Evolutionary conservation across 805 yeast species (phyloP).

Genomic region (Myxozyma neotropica): DNA sequence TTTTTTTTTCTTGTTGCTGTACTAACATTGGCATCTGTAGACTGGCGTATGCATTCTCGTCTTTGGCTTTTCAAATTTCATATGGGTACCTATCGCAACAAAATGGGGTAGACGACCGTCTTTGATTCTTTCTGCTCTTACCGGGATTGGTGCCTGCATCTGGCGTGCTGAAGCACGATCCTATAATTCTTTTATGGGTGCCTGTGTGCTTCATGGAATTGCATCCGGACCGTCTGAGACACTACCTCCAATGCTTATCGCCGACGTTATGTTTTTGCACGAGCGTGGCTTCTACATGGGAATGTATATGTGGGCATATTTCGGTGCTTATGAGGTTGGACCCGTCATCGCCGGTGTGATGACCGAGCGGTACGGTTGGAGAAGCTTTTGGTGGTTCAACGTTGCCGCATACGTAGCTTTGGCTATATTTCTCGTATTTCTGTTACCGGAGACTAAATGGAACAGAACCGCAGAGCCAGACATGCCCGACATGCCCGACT

Average conservation of each 20-base stretch:
- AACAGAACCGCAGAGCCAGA: background rate
- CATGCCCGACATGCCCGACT: background rate
- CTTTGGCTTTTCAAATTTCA: slow-evolving; percentile 6
- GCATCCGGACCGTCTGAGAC: slow-evolving; percentile 10
- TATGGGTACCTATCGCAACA: slow-evolving; percentile 6
- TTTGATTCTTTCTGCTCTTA: background rate
- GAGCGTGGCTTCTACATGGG: slow-evolving; percentile 9
- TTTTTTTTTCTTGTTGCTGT: background rate
- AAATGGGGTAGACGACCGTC: slow-evolving; percentile 1
- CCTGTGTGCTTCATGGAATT: slow-evolving; percentile 2
- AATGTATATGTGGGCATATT: slow-evolving; percentile 5
- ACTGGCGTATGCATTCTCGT: slow-evolving; percentile 9
- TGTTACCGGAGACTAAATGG: slow-evolving; percentile 10
- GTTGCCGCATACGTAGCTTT: background rate
- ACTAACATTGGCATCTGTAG: background rate
- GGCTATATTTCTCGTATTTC: background rate
- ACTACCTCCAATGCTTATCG: background rate
- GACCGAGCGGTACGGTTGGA: slow-evolving; percentile 8
- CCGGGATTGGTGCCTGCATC: slow-evolving; percentile 5
- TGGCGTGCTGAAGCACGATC: slow-evolving; percentile 5
- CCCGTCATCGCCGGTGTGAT: slow-evolving; percentile 1
- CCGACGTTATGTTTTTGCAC: slow-evolving; percentile 10
- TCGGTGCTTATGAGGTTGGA: background rate
- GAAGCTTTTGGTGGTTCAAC: slow-evolving; percentile 6
- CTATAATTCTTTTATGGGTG: background rate